phyloP scores from a whole-genome alignment of 805 yeast genomes.

The Torulaspora franciscae region DNA sequence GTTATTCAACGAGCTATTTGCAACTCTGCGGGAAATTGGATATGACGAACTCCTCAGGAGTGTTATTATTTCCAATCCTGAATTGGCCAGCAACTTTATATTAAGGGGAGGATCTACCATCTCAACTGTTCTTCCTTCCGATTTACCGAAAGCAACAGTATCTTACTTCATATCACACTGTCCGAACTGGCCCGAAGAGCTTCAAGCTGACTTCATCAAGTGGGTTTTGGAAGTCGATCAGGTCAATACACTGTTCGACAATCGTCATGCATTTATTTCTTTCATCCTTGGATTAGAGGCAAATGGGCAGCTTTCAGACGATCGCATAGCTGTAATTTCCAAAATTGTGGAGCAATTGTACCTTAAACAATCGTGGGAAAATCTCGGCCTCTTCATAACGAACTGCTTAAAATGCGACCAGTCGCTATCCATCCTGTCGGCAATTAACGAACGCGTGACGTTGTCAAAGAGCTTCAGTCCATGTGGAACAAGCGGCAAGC shows the following conservation, averaged over 20 bases:
- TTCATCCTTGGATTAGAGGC: conserved; percentile 1
- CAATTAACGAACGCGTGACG: no score
- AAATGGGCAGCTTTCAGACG: neutral
- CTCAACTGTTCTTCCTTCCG: conserved; percentile 5
- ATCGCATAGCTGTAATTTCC: neutral
- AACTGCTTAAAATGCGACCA: conserved; percentile 7
- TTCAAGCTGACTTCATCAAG: conserved; percentile 6
- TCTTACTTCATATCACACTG: conserved; percentile 2
- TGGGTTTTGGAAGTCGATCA: conserved; percentile 10
- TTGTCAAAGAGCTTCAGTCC: no score
- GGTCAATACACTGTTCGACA: conserved; percentile 3
- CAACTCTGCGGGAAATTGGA: conserved; percentile 3
- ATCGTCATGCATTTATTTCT: neutral
- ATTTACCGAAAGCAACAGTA: conserved; percentile 1
- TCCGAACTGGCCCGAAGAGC: conserved; percentile 3
- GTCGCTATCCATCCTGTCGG: neutral
- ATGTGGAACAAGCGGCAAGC: neutral
- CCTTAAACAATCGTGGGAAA: conserved; percentile 6
- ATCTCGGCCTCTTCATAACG: conserved; percentile 7
- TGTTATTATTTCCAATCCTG: conserved; percentile 7
- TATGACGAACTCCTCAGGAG: conserved; percentile 6
- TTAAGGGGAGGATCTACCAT: neutral
- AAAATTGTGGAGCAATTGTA: conserved; percentile 1
- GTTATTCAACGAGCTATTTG: conserved; percentile 5
- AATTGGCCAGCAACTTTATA: neutral